These are phyloP conservation scores for Paramarasmius palmivorus DNA, from an alignment of 1,284 basidiomycete species.

Conservation along the genomic window DNA sequence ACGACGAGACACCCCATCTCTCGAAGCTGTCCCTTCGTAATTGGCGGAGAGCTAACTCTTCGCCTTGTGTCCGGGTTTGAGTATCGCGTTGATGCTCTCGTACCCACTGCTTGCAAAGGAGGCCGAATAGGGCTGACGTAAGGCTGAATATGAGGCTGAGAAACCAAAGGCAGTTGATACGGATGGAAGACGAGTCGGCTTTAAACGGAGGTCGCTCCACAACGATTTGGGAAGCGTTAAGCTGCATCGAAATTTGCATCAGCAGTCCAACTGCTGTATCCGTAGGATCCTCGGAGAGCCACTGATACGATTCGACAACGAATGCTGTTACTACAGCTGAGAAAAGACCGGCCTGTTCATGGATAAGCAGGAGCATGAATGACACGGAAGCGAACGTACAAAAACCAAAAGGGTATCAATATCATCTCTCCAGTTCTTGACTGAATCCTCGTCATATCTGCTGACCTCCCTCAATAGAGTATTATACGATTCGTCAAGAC, in stretches of 20 bases:
- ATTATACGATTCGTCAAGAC: too few species aligned
- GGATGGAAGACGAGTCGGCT: background rate
- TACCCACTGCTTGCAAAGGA: constrained; percentile 13
- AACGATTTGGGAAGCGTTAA: background rate
- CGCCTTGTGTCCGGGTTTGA: background rate
- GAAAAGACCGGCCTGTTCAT: background rate
- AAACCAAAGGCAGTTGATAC: constrained; percentile 3
- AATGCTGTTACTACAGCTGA: constrained; percentile 10
- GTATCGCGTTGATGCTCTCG: constrained; percentile 4
- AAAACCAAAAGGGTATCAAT: constrained; percentile 1
- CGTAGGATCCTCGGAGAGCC: constrained; percentile 4
- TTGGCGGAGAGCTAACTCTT: background rate
- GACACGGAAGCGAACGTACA: background rate
- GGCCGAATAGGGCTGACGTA: constrained; percentile 1
- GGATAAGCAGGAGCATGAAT: too few species aligned
- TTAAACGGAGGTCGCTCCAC: background rate
- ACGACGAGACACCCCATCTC: background rate
- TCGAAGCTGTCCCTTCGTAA: background rate
- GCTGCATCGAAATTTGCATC: background rate
- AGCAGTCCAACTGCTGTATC: background rate
- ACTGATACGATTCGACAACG: constrained; percentile 8
- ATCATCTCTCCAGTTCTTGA: too few species aligned
- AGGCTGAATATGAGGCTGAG: constrained; percentile 10
- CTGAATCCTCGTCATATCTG: too few species aligned
- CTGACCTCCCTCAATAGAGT: too few species aligned